Evolutionary conservation across 2,329 filamentous ascomycete genomes (phyloP).

Genomic region (Alternaria hordeiaustralica): DNA sequence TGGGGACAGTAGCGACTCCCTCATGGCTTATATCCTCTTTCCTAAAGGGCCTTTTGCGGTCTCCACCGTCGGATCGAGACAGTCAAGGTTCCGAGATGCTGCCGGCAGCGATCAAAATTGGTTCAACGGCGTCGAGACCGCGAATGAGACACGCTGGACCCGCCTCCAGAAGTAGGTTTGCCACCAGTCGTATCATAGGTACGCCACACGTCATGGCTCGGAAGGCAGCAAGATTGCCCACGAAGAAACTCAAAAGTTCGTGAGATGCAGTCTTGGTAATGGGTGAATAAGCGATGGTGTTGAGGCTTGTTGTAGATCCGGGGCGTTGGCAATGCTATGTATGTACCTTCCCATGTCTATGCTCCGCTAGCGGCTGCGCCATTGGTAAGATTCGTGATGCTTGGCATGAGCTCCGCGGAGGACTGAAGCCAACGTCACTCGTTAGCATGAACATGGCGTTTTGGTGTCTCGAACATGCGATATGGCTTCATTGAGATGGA

Average conservation of each 20-base stretch:
- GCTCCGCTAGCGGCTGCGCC: slow-evolving; percentile 12
- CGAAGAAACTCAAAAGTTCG: neutral
- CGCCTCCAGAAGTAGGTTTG: slow-evolving; percentile 17
- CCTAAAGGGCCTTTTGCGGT: slow-evolving; percentile 47
- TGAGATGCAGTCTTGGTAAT: neutral
- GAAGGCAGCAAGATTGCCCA: neutral
- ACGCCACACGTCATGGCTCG: slow-evolving; percentile 24
- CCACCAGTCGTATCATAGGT: slow-evolving; percentile 12
- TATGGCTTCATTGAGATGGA: neutral
- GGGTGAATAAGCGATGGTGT: slow-evolving; percentile 5
- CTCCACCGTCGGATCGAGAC: slow-evolving; percentile 23
- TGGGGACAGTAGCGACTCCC: slow-evolving; percentile 20
- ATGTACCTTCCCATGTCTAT: slow-evolving; percentile 10
- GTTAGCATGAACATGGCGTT: neutral
- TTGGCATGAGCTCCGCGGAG: slow-evolving; percentile 13
- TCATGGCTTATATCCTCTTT: slow-evolving; percentile 36
- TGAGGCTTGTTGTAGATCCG: slow-evolving; percentile 14
- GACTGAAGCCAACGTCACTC: slow-evolving; percentile 7
- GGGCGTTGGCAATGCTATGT: neutral
- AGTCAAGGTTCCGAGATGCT: slow-evolving; percentile 32
- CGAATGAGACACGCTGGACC: slow-evolving; percentile 32
- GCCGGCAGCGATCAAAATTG: slow-evolving; percentile 27
- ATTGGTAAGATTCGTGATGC: slow-evolving; percentile 16
- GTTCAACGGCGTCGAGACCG: slow-evolving; percentile 19
- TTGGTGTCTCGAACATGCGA: neutral